Conservation (phyloP, 495 filamentous ascomycete species). For the Gamarada debralockiae region DNA sequence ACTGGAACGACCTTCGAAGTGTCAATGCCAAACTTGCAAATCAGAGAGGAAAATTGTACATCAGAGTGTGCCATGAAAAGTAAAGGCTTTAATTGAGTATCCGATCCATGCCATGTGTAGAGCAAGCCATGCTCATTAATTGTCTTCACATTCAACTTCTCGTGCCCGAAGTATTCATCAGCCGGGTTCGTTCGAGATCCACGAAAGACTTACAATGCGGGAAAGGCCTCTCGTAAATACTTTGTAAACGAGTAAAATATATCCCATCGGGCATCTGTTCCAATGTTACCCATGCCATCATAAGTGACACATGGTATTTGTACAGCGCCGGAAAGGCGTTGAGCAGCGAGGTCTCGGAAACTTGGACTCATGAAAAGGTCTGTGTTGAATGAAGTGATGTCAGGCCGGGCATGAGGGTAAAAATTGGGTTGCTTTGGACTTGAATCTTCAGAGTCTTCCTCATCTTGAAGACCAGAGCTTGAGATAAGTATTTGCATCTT, state of each 20-base stretch:
- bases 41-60: not conserved
- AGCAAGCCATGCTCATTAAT: slow-evolving; percentile 65
- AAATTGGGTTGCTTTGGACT: too few relatives aligned
- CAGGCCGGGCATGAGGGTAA: too few relatives aligned
- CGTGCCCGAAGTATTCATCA: slow-evolving; percentile 23
- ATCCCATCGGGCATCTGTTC: slow-evolving; percentile 33
- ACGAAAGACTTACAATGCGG: not conserved
- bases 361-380: too few relatives aligned
- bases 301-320: slow-evolving; percentile 32
- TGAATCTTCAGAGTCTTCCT: too few relatives aligned
- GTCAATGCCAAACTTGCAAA: too few relatives aligned
- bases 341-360: slow-evolving; percentile 13
- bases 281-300: slow-evolving; percentile 32
- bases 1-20: too few relatives aligned
- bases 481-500: too few relatives aligned
- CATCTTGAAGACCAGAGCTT: too few relatives aligned
- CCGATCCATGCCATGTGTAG: slow-evolving; percentile 60
- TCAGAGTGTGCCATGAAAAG: slow-evolving; percentile 74
- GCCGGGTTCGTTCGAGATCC: too few relatives aligned
- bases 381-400: too few relatives aligned
- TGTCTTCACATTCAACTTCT: slow-evolving; percentile 44
- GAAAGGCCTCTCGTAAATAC: slow-evolving; percentile 29
- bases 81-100: slow-evolving; percentile 53
- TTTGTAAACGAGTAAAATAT: slow-evolving; percentile 32
- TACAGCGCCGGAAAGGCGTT: slow-evolving; percentile 32